These are phyloP conservation scores for Salix exigua DNA, from an alignment of 345 rosid genomes.

Conservation along the genomic window DNA sequence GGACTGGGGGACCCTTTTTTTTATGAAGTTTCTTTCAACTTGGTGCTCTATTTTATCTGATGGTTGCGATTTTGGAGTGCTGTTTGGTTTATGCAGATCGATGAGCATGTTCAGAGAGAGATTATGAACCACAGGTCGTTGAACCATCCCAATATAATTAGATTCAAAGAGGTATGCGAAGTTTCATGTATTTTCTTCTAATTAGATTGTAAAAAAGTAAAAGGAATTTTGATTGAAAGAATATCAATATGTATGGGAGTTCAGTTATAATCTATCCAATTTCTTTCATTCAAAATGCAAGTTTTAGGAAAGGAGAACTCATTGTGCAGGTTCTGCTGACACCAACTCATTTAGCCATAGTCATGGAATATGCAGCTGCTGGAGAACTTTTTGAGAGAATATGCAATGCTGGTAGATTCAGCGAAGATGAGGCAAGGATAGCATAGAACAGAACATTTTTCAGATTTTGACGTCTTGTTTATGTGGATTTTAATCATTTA, in stretches of 20 bases:
- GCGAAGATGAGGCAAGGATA: conserved; percentile 20
- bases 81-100: conserved; percentile 12
- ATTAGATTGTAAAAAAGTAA: background rate
- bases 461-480: background rate
- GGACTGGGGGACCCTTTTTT: background rate
- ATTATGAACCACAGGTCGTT: conserved; percentile 27
- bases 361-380: conserved; percentile 27
- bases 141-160: conserved; percentile 24
- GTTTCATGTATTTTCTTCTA: background rate
- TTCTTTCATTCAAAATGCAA: background rate
- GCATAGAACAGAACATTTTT: background rate
- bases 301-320: background rate
- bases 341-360: conserved; percentile 26
- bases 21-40: background rate
- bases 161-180: conserved; percentile 22
- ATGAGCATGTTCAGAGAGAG: conserved; percentile 28
- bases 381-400: conserved; percentile 28
- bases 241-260: background rate
- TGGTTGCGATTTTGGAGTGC: background rate
- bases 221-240: background rate
- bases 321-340: conserved; percentile 16
- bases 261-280: background rate
- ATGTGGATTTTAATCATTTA: background rate
- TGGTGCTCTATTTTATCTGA: background rate
- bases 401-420: conserved; percentile 25